Conservation (phyloP, 2,329 filamentous ascomycete genomes). For the Coniochaeta hoffmannii region DNA sequence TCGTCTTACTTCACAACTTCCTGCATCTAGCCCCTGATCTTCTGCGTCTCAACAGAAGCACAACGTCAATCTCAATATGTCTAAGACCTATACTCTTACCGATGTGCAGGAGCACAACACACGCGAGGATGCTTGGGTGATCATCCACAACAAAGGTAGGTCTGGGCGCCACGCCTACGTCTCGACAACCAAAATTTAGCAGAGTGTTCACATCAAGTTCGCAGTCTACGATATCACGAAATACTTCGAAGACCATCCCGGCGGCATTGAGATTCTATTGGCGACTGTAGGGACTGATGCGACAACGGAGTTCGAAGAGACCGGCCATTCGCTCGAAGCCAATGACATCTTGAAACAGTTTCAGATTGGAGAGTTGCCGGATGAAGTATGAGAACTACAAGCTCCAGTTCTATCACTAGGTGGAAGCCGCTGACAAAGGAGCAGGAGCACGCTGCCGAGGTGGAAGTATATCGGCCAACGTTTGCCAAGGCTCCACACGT, state of each 20-base stretch:
- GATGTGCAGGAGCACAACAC: slow-evolving; percentile 42
- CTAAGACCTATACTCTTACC: too few relatives aligned
- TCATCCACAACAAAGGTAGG: slow-evolving; percentile 47
- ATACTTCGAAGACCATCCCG: slow-evolving; percentile 55
- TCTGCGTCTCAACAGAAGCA: too few relatives aligned
- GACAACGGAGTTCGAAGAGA: slow-evolving; percentile 74
- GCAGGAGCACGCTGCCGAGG: too few relatives aligned
- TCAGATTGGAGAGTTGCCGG: too few relatives aligned
- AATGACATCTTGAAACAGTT: slow-evolving; percentile 29
- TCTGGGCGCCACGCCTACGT: background rate
- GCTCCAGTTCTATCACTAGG: too few relatives aligned
- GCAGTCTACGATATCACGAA: slow-evolving; percentile 51
- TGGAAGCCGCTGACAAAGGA: too few relatives aligned
- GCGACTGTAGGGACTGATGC: slow-evolving; percentile 74
- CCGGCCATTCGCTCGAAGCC: slow-evolving; percentile 66
- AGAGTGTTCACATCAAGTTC: background rate
- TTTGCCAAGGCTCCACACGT: too few relatives aligned
- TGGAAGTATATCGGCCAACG: too few relatives aligned
- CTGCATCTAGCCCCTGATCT: too few relatives aligned
- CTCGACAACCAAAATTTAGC: background rate
- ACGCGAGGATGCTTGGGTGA: slow-evolving; percentile 43
- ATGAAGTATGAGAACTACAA: too few relatives aligned
- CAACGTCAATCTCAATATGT: too few relatives aligned
- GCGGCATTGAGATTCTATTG: slow-evolving; percentile 69
- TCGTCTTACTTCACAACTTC: too few relatives aligned